These are phyloP conservation scores for Helicostylum pulchrum DNA, from an alignment of 192 early-diverging fungal species.

Conservation along the genomic window DNA sequence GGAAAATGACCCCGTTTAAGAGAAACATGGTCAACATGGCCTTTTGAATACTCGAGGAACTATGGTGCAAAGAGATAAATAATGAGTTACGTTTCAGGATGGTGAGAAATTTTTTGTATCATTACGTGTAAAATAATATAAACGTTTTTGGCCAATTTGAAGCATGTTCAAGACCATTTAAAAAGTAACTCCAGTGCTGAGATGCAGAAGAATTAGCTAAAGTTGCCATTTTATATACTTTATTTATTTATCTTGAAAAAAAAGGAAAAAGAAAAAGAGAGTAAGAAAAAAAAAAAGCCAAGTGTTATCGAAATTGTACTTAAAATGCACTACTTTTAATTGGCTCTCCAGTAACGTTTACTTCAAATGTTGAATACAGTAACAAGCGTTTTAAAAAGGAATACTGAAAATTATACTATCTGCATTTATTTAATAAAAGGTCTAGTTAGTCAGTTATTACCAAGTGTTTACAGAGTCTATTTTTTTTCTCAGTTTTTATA, in stretches of 20 bases:
- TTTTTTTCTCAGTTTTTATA: too few species aligned
- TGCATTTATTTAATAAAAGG: too few species aligned
- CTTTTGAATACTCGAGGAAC: slow-evolving; percentile 32
- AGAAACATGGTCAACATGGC: slow-evolving; percentile 27
- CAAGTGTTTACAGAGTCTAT: too few species aligned
- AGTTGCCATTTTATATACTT: slow-evolving; percentile 12
- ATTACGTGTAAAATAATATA: slow-evolving; percentile 37
- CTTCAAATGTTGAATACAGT: too few species aligned
- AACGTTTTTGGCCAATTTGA: slow-evolving; percentile 38
- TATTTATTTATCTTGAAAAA: background rate
- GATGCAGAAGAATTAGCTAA: slow-evolving; percentile 11
- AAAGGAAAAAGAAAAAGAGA: background rate
- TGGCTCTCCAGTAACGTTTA: too few species aligned
- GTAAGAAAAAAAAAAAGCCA: background rate
- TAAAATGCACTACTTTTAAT: too few species aligned
- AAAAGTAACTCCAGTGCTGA: slow-evolving; percentile 28
- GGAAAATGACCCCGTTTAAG: slow-evolving; percentile 29
- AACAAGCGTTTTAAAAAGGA: too few species aligned
- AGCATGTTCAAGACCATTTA: slow-evolving; percentile 26
- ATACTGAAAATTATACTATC: too few species aligned
- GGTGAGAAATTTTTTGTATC: too few species aligned
- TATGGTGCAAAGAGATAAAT: background rate
- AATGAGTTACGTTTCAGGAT: background rate
- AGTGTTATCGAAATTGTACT: too few species aligned
- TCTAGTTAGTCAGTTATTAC: too few species aligned